phyloP scores from a whole-genome alignment of 768 basidiomycete species.

The Tulasnella sp. region DNA sequence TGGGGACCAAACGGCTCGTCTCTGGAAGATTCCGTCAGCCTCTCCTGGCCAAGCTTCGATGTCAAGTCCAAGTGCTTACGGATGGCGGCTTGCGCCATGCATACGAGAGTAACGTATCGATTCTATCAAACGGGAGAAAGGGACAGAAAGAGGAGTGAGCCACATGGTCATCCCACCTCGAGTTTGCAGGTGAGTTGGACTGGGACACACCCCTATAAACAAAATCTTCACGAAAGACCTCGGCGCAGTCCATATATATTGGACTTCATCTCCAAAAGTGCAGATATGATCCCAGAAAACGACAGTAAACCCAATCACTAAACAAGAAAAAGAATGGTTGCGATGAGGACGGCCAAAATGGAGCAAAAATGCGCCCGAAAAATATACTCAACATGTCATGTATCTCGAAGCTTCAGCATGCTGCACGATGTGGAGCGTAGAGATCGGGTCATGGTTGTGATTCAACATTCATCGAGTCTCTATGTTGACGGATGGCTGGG shows the following conservation, averaged over 20 bases:
- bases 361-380: background rate
- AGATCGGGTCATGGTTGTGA: too few relatives aligned
- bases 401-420: background rate
- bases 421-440: too few relatives aligned
- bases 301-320: background rate
- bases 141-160: background rate
- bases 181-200: background rate
- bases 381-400: background rate
- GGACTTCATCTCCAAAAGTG: background rate
- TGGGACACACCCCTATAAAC: background rate
- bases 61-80: background rate
- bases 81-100: background rate
- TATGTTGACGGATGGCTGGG: too few relatives aligned
- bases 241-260: background rate
- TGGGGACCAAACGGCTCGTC: background rate
- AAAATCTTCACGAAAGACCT: background rate
- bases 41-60: background rate
- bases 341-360: background rate
- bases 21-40: background rate
- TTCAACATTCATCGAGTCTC: too few relatives aligned
- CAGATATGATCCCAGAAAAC: background rate
- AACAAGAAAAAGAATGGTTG: background rate
- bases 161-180: background rate
- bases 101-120: background rate
- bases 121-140: background rate